A percentile compares a stretch with the other conserved stretches of the same genome.
Evolutionary conservation across 192 early-diverging fungal species (phyloP).

Genomic region (Backusella liffmaniae): DNA sequence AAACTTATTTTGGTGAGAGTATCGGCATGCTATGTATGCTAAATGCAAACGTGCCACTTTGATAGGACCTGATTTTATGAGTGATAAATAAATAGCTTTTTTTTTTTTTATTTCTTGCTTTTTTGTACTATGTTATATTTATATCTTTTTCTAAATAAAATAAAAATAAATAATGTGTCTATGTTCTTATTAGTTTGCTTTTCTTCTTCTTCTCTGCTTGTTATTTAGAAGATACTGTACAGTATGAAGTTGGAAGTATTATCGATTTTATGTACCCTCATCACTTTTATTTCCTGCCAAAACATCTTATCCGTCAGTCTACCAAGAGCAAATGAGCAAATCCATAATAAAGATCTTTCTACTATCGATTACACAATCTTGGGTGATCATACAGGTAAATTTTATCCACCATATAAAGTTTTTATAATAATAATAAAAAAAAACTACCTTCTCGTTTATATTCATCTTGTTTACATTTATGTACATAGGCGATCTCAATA

Average conservation of each 20-base stretch:
- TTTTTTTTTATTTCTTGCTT: neutral
- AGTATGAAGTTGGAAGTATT: neutral
- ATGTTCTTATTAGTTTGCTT: neutral
- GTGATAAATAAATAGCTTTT: neutral
- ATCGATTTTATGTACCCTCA: neutral
- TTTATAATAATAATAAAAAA: neutral
- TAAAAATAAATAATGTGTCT: slow-evolving; percentile 9
- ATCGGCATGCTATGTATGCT: slow-evolving; percentile 54
- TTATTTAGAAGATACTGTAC: neutral
- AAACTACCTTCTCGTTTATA: neutral
- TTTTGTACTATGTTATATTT: neutral
- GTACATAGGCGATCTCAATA: neutral
- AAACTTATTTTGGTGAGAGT: slow-evolving; percentile 54
- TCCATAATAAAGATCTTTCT: neutral
- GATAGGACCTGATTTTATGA: slow-evolving; percentile 8
- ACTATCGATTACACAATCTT: slow-evolving; percentile 16
- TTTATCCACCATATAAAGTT: neutral
- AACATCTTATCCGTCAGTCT: slow-evolving; percentile 4
- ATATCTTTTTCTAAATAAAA: neutral
- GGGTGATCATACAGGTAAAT: slow-evolving; percentile 20
- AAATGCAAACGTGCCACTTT: slow-evolving; percentile 41
- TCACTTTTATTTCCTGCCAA: neutral
- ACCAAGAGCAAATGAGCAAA: neutral
- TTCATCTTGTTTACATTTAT: neutral
- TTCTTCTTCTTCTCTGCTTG: neutral